Conservation (phyloP, 2,329 filamentous ascomycete genomes). For the Aspergillus ibericus region DNA sequence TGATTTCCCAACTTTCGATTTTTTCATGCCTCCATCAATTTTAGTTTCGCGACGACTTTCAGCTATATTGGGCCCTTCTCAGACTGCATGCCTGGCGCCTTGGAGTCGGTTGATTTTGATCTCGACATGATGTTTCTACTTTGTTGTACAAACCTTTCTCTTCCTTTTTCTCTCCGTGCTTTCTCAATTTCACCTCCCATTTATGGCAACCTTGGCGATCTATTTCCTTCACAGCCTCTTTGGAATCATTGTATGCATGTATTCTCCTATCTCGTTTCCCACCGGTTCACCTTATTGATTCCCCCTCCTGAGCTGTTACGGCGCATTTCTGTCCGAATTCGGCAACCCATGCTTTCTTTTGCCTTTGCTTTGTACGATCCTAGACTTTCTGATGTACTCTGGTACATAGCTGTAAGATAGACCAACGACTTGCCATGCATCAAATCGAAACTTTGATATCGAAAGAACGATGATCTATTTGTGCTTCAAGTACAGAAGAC, state of each 20-base stretch:
- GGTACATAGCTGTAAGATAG: constrained; percentile 14
- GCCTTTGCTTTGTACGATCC: constrained; percentile 7
- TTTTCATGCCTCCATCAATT: neutral
- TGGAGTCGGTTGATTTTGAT: constrained; percentile 23
- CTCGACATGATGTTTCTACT: constrained; percentile 13
- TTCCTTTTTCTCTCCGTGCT: constrained; percentile 11
- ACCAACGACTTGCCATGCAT: constrained; percentile 2
- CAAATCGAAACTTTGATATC: neutral
- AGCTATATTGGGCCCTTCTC: constrained; percentile 6
- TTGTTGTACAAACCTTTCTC: constrained; percentile 18
- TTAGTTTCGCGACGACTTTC: neutral
- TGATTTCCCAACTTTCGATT: neutral
- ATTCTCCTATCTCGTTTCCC: constrained; percentile 6
- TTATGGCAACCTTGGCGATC: constrained; percentile 1
- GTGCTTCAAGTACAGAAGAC: neutral
- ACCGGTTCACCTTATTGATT: constrained; percentile 10
- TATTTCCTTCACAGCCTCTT: constrained; percentile 10
- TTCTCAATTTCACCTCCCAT: constrained; percentile 7
- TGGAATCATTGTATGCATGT: constrained; percentile 13
- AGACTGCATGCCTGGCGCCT: constrained; percentile 30
- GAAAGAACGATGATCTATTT: neutral
- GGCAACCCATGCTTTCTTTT: constrained; percentile 3
- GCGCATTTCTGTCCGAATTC: constrained; percentile 10
- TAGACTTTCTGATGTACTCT: constrained; percentile 2
- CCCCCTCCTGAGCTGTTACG: constrained; percentile 15